These are phyloP conservation scores for Hemisphaericaspora nanyangensis DNA, from an alignment of 805 yeast species.

Conservation along the genomic window DNA sequence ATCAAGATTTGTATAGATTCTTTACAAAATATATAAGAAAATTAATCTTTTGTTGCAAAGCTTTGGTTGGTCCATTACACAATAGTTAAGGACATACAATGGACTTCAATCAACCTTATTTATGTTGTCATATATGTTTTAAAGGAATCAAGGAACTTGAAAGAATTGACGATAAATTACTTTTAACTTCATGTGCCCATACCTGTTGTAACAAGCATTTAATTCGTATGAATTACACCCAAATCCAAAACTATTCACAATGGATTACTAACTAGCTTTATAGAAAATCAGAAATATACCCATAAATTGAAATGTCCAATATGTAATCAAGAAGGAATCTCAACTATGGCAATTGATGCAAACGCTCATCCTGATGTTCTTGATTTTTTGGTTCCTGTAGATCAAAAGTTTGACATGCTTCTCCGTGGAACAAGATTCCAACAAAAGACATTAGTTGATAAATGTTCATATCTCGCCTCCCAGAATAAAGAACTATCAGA, in stretches of 20 bases:
- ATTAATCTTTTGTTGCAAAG: no score
- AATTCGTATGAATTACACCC: conserved; percentile 4
- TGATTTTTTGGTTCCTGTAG: conserved; percentile 4
- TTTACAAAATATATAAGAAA: no score
- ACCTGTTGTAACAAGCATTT: conserved; percentile 6
- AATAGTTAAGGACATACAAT: no score
- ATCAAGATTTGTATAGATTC: no score
- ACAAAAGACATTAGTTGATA: conserved; percentile 5
- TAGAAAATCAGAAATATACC: not conserved
- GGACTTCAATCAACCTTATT: conserved; percentile 7
- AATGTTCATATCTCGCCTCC: not conserved
- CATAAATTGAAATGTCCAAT: conserved; percentile 3
- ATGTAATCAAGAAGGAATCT: conserved; percentile 1
- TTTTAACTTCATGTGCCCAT: conserved; percentile 9
- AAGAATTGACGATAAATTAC: not conserved
- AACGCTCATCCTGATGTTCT: conserved; percentile 1
- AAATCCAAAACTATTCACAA: no score
- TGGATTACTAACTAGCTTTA: no score
- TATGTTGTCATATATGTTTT: conserved; percentile 9
- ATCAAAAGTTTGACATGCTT: conserved; percentile 4
- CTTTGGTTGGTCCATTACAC: no score
- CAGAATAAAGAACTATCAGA: conserved; percentile 1
- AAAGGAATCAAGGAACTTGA: not conserved
- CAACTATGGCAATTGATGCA: conserved; percentile 5
- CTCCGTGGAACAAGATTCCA: conserved; percentile 5